A percentile compares a stretch with the other conserved stretches of the same genome.
phyloP scores from a whole-genome alignment of 1,284 basidiomycete species.

The Ceratobasidium sp. region DNA sequence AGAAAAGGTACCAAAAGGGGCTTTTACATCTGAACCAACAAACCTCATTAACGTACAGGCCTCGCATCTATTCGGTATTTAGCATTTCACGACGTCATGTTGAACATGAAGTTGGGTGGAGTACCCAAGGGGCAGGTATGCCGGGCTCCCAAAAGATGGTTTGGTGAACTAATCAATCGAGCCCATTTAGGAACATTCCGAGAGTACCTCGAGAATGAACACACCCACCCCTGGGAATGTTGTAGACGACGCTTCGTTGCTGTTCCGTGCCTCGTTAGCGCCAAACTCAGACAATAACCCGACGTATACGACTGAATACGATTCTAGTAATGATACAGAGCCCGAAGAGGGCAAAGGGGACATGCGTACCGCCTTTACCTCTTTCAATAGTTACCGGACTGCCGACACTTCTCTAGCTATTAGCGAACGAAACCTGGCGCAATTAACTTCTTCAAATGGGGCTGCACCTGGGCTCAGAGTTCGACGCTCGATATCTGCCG shows the following conservation, averaged over 20 bases:
- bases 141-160: background rate
- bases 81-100: conserved; percentile 16
- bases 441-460: background rate
- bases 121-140: conserved; percentile 7
- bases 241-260: background rate
- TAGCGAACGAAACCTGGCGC: background rate
- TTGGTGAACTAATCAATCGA: no score
- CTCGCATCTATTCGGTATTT: background rate
- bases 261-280: background rate
- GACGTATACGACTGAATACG: background rate
- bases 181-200: background rate
- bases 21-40: no score
- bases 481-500: conserved; percentile 33
- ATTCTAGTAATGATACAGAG: conserved; percentile 36
- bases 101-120: conserved; percentile 1
- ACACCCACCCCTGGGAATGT: conserved; percentile 9
- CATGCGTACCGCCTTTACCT: conserved; percentile 6
- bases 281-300: background rate
- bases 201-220: conserved; percentile 16
- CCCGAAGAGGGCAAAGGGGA: conserved; percentile 11
- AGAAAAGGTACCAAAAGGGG: no score
- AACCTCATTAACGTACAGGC: background rate
- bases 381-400: conserved; percentile 14
- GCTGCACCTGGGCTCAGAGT: background rate
- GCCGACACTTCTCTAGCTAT: conserved; percentile 18